Evolutionary conservation across 495 filamentous ascomycete species (phyloP), one percentile per base, ranked within the genome.

Genomic region (Pseudoneurospora amorphoporcata): DNA sequence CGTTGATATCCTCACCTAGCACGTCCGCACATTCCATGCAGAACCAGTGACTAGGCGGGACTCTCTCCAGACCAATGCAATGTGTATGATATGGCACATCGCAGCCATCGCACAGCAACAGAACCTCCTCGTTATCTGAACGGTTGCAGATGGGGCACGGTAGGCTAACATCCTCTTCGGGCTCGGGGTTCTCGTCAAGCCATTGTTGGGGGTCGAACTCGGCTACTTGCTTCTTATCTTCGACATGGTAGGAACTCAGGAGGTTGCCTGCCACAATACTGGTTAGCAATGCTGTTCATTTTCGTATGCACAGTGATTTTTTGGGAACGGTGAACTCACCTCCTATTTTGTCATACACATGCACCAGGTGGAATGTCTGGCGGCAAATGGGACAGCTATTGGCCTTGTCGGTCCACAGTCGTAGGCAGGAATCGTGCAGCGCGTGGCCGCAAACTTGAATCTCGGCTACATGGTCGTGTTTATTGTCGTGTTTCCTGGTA

Each of bases 301-400:
- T 45, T 19, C 19, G 19, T 19, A 53, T 29, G 19, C 47, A 29
- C 19, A 53, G 10, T 29, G 19, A 29, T 14, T 35, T 32, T 40
- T 16, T 61, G 69, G 65, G n/a, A 23, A 39, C 17, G 42, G 73
- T 73, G 43, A 74, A 86, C 88, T 82, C 87, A 96, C 94, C 93
- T 85, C 90, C 91, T 79, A 92, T 80, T 71, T 84, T 87, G 73
- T 91, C 88, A 76, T 88, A 92, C 70, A 98, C 90, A 78, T 94
- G 89, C 71, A 98, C 96, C 76, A 90, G 80, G 81, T 98, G 93
- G 83, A 98, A 98, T 76, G 85, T 90, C 77, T 91, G 90, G 72
- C 95, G 92, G 81, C 95, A 99, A 80, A 98, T 96, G 16, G 95
- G 95, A 79, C 95, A 99, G 79, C 94, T 97, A 82, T 98, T 99